phyloP scores from a whole-genome alignment of 768 basidiomycete species.

The Lyophyllum decastes region DNA sequence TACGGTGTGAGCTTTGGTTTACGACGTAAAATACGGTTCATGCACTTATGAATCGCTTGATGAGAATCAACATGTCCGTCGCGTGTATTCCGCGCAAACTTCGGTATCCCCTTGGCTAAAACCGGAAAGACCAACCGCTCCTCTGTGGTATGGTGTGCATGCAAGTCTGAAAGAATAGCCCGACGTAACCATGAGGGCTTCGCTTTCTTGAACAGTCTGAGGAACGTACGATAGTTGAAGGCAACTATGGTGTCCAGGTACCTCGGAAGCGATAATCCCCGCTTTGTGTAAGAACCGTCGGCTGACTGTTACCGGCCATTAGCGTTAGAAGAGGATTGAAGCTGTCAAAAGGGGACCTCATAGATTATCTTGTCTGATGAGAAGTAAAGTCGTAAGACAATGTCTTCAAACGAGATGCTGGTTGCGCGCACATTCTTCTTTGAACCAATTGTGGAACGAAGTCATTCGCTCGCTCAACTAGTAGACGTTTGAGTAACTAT shows the following conservation, averaged over 20 bases:
- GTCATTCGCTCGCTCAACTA: conserved; percentile 9
- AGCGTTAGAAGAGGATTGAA: neutral
- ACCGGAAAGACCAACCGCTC: conserved; percentile 53
- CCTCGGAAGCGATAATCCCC: conserved; percentile 41
- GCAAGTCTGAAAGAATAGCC: conserved; percentile 41
- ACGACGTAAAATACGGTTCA: neutral
- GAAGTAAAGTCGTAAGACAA: no score
- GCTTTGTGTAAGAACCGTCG: conserved; percentile 49
- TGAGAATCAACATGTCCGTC: conserved; percentile 51
- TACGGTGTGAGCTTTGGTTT: neutral
- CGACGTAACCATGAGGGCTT: neutral
- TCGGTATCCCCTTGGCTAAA: conserved; percentile 48
- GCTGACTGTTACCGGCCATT: conserved; percentile 21
- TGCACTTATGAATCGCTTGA: conserved; percentile 55
- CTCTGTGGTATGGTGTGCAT: conserved; percentile 57
- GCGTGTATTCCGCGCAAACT: conserved; percentile 41
- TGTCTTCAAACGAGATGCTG: neutral
- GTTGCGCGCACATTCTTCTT: conserved; percentile 7
- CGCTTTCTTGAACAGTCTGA: neutral
- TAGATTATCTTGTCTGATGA: conserved; percentile 10
- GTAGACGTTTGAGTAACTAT: neutral
- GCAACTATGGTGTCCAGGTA: conserved; percentile 42
- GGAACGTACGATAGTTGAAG: conserved; percentile 40
- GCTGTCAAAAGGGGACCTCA: neutral
- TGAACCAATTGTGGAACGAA: conserved; percentile 12